Conservation (phyloP, 2,329 filamentous ascomycete species). For the Teratosphaeria viscida region DNA sequence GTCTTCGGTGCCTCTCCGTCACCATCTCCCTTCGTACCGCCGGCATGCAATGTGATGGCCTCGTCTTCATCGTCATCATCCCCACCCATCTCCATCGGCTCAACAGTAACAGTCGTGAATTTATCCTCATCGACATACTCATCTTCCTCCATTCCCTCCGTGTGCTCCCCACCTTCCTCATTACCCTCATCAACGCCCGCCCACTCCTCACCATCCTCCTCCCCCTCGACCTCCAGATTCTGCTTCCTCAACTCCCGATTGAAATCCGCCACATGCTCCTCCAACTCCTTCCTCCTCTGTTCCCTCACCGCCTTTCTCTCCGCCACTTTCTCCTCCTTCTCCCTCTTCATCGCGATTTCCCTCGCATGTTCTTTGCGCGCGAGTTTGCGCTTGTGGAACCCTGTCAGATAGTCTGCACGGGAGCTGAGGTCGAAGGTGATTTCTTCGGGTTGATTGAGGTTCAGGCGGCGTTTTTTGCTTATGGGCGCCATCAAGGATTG, state of each 20-base stretch:
- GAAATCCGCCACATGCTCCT: conserved; percentile 70
- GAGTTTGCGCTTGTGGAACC: conserved; percentile 92
- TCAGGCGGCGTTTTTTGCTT: conserved; percentile 56
- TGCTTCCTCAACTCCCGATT: conserved; percentile 58
- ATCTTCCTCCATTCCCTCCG: conserved; percentile 47
- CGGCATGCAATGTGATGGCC: conserved; percentile 12
- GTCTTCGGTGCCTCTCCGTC: conserved; percentile 17
- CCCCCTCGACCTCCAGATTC: conserved; percentile 22
- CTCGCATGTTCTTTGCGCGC: conserved; percentile 77
- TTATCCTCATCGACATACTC: conserved; percentile 95
- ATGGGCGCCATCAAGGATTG: conserved; percentile 43
- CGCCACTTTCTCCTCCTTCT: conserved; percentile 63
- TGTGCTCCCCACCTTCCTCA: conserved; percentile 10
- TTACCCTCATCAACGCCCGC: neutral
- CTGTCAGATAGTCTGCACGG: conserved; percentile 79
- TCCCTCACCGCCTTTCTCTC: conserved; percentile 73
- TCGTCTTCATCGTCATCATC: conserved; percentile 27
- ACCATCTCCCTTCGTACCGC: conserved; percentile 26
- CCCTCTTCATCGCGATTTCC: conserved; percentile 66
- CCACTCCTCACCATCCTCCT: conserved; percentile 1
- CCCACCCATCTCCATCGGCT: conserved; percentile 52
- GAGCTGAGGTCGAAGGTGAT: conserved; percentile 74
- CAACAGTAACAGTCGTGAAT: conserved; percentile 89
- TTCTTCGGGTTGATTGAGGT: conserved; percentile 51
- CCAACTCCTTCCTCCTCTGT: conserved; percentile 68